phyloP scores from a whole-genome alignment of 2,329 filamentous ascomycete genomes.

The Capronia coronata region DNA sequence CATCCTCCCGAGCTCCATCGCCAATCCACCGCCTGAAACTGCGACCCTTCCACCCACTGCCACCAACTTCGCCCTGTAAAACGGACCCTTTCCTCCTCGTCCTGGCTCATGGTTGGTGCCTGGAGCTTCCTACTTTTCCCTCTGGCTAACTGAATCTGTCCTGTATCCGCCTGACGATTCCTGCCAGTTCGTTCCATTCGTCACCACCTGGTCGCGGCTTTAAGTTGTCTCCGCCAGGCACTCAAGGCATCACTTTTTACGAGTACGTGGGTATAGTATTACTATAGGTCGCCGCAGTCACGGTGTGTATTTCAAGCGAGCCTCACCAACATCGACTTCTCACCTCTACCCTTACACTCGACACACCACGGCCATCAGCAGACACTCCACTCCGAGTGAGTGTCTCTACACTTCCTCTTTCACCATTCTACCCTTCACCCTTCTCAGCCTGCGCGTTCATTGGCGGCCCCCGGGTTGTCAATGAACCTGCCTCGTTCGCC shows the following conservation, averaged over 20 bases:
- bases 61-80: background rate
- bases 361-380: conserved; percentile 11
- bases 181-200: conserved; percentile 11
- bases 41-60: background rate
- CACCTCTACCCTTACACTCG: conserved; percentile 1
- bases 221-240: conserved; percentile 18
- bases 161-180: conserved; percentile 17
- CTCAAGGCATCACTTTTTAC: conserved; percentile 22
- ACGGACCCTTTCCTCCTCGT: background rate
- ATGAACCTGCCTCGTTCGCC: conserved; percentile 87
- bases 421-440: conserved; percentile 18
- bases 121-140: conserved; percentile 16
- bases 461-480: conserved; percentile 80
- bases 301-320: conserved; percentile 13
- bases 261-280: too few species aligned
- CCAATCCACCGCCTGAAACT: background rate
- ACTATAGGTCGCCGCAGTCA: too few species aligned
- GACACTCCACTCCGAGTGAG: conserved; percentile 28
- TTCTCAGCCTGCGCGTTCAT: conserved; percentile 66
- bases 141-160: conserved; percentile 18
- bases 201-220: conserved; percentile 13
- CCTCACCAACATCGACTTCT: conserved; percentile 6
- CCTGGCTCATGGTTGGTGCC: conserved; percentile 14
- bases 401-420: conserved; percentile 15
- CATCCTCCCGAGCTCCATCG: background rate